Evolutionary conservation across 2,329 filamentous ascomycete genomes (phyloP).

Genomic region (Rhynchosporium agropyri): DNA sequence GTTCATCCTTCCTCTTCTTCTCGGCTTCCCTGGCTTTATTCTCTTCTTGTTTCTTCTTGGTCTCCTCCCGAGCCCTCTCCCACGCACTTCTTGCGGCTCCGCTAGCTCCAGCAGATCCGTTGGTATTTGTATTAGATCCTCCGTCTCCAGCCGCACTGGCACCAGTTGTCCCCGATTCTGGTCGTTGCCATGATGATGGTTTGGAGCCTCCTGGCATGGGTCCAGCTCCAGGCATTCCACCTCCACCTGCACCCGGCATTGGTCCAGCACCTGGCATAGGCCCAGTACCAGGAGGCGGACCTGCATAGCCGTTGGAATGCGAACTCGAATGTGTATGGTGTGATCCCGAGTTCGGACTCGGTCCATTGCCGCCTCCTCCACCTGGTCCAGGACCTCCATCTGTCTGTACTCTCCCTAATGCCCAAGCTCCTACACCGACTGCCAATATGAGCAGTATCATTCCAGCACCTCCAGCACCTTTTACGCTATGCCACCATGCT

Average conservation of each 20-base stretch:
- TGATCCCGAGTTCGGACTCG: slow-evolving; percentile 26
- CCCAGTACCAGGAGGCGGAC: slow-evolving; percentile 38
- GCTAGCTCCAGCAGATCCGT: slow-evolving; percentile 21
- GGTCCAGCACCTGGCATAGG: slow-evolving; percentile 27
- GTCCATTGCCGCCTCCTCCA: slow-evolving; percentile 32
- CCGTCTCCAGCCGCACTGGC: slow-evolving; percentile 29
- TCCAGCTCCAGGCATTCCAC: slow-evolving; percentile 23
- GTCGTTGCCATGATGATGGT: slow-evolving; percentile 37
- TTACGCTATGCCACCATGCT: slow-evolving; percentile 71
- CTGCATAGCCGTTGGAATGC: slow-evolving; percentile 36
- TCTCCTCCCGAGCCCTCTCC: slow-evolving; percentile 72
- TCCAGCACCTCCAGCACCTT: slow-evolving; percentile 72
- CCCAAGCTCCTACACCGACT: slow-evolving; percentile 79
- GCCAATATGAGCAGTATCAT: slow-evolving; percentile 72
- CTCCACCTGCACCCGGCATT: slow-evolving; percentile 15
- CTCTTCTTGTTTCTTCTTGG: slow-evolving; percentile 67
- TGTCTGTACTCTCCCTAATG: slow-evolving; percentile 66
- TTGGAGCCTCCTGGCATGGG: slow-evolving; percentile 29
- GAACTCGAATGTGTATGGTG: slow-evolving; percentile 31
- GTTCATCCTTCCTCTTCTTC: slow-evolving; percentile 60
- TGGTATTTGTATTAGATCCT: slow-evolving; percentile 29
- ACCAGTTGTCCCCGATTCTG: slow-evolving; percentile 27
- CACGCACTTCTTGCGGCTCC: slow-evolving; percentile 54
- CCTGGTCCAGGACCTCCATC: slow-evolving; percentile 46
- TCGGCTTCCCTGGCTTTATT: slow-evolving; percentile 64